These are phyloP conservation scores for Phytophthora niederhauseri DNA, from an alignment of 352 stramenopile species.

Conservation along the genomic window DNA sequence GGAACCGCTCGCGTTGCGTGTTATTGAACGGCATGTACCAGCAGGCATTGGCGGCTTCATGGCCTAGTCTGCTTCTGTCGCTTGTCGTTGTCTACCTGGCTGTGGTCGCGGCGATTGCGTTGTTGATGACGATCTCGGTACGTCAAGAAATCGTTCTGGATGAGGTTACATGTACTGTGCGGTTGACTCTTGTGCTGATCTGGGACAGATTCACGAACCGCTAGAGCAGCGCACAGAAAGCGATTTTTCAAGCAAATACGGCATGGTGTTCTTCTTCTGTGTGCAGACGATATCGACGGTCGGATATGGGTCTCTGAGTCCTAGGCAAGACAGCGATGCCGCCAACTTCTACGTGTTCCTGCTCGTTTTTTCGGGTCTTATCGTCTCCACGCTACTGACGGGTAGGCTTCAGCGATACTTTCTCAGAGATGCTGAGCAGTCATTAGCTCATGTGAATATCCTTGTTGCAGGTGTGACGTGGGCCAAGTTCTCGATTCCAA, in stretches of 20 bases:
- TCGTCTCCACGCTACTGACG: slow-evolving; percentile 61
- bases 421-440: neutral
- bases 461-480: slow-evolving; percentile 47
- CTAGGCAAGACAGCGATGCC: slow-evolving; percentile 46
- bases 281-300: slow-evolving; percentile 68
- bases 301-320: slow-evolving; percentile 53
- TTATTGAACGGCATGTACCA: slow-evolving; percentile 64
- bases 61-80: slow-evolving; percentile 43
- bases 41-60: slow-evolving; percentile 51
- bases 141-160: slow-evolving; percentile 7
- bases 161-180: neutral
- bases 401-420: slow-evolving; percentile 25
- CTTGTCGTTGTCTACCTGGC: slow-evolving; percentile 48
- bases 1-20: slow-evolving; percentile 44
- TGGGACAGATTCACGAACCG: slow-evolving; percentile 17
- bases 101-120: slow-evolving; percentile 43
- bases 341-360: slow-evolving; percentile 73
- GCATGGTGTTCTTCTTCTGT: slow-evolving; percentile 62
- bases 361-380: slow-evolving; percentile 43
- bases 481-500: slow-evolving; percentile 71
- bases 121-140: slow-evolving; percentile 54
- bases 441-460: neutral
- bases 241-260: slow-evolving; percentile 28
- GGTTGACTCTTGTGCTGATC: neutral
- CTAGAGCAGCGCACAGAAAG: slow-evolving; percentile 22